These are phyloP conservation scores for Rubia peregrina DNA, from an alignment of 305 asterid species.

Conservation along the genomic window DNA sequence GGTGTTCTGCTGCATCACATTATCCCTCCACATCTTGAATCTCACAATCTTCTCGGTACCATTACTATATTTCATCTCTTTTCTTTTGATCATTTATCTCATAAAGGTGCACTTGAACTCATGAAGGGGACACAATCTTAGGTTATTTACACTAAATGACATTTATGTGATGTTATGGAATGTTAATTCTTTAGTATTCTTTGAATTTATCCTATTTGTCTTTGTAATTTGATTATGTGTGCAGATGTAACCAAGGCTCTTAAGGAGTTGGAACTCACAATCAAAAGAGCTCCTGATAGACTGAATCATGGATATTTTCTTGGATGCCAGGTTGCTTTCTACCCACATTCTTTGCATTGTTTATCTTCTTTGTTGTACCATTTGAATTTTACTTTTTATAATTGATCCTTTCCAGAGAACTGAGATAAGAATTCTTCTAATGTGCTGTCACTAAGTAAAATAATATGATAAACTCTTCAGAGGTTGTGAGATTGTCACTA, in stretches of 20 bases:
- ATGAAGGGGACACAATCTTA: neutral
- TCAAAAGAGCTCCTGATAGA: conserved; percentile 70
- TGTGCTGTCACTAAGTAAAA: neutral
- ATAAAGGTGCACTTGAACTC: neutral
- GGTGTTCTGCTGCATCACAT: conserved; percentile 66
- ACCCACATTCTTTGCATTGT: conserved; percentile 1
- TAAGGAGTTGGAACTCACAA: conserved; percentile 54
- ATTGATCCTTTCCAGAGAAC: conserved; percentile 4
- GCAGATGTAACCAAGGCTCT: conserved; percentile 67
- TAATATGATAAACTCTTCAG: too few species aligned
- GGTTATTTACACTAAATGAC: neutral
- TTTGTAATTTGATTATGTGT: neutral
- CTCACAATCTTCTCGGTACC: conserved; percentile 56
- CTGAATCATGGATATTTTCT: conserved; percentile 66
- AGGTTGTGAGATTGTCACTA: too few species aligned
- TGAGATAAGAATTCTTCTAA: neutral
- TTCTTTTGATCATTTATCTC: neutral
- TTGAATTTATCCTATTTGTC: too few species aligned
- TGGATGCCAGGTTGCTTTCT: conserved; percentile 51
- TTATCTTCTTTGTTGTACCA: neutral
- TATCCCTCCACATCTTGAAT: conserved; percentile 53
- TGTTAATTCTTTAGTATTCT: too few species aligned
- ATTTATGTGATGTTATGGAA: neutral
- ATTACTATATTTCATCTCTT: neutral
- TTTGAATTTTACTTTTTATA: neutral